Percentiles rank a stretch among this genome's conserved stretches.
Evolutionary conservation across 306 rosid genomes (phyloP).

Genomic region (Comarum palustre): DNA sequence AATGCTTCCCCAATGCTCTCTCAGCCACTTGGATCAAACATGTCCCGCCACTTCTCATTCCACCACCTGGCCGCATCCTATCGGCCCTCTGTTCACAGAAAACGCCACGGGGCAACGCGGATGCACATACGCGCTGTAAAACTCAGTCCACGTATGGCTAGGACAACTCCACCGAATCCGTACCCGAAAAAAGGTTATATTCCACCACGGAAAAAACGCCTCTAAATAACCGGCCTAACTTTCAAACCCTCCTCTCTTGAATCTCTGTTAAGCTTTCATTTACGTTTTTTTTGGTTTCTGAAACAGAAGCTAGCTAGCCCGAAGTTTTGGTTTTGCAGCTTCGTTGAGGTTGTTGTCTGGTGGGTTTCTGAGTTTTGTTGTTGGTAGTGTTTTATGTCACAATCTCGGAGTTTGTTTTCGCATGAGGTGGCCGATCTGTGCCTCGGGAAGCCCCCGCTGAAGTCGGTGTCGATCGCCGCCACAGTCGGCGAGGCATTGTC

Average conservation of each 20-base stretch:
- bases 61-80: too few relatives aligned
- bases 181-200: background rate
- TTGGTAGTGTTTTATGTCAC: constrained; percentile 61
- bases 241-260: background rate
- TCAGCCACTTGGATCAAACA: too few relatives aligned
- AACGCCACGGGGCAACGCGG: too few relatives aligned
- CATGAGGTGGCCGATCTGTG: constrained; percentile 69
- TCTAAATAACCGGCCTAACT: background rate
- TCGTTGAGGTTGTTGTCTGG: background rate
- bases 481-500: constrained; percentile 61
- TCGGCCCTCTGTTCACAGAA: too few relatives aligned
- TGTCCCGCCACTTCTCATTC: too few relatives aligned
- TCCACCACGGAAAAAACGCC: background rate
- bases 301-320: too few relatives aligned
- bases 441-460: constrained; percentile 78
- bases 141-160: too few relatives aligned
- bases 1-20: too few relatives aligned
- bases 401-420: constrained; percentile 30
- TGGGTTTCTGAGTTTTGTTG: background rate
- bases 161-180: background rate
- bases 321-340: too few relatives aligned
- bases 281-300: too few relatives aligned
- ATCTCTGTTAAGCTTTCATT: too few relatives aligned
- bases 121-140: too few relatives aligned
- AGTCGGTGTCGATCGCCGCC: constrained; percentile 47